A percentile compares a stretch with the other conserved stretches of the same genome.
Evolutionary conservation across 2,329 filamentous ascomycete species (phyloP).

Genomic region (Phaeoacremonium minimum): DNA sequence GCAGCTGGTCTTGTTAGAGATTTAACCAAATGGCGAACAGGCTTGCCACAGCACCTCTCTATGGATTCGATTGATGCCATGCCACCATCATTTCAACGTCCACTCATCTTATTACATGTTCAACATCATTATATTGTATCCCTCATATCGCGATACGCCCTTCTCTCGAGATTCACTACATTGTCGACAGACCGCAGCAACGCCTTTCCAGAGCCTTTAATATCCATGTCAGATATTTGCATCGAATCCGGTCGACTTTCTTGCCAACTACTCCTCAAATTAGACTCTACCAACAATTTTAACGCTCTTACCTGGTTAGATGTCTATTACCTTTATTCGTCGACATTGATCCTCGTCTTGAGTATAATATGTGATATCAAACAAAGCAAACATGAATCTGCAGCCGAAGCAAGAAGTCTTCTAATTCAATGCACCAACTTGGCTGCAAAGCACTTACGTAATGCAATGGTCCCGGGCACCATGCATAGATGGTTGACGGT

Average conservation of each 20-base stretch:
- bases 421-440: conserved; percentile 27
- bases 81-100: conserved; percentile 26
- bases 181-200: conserved; percentile 17
- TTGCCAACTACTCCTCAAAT: conserved; percentile 24
- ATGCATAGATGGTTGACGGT: conserved; percentile 28
- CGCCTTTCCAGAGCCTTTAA: conserved; percentile 18
- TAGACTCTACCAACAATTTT: conserved; percentile 29
- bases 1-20: conserved; percentile 29
- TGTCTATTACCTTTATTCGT: conserved; percentile 30
- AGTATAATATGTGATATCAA: conserved; percentile 26
- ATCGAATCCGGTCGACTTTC: conserved; percentile 27
- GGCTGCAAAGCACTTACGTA: conserved; percentile 20
- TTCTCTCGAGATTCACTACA: conserved; percentile 26
- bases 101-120: conserved; percentile 30
- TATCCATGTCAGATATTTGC: conserved; percentile 28
- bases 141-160: conserved; percentile 29
- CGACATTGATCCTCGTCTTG: conserved; percentile 29
- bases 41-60: conserved; percentile 29
- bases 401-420: conserved; percentile 22
- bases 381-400: conserved; percentile 12
- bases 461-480: conserved; percentile 29
- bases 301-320: conserved; percentile 35
- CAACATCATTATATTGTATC: conserved; percentile 32
- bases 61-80: conserved; percentile 23
- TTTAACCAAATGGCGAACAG: conserved; percentile 29